These are phyloP conservation scores for Trametes sanguinea DNA, from an alignment of 768 basidiomycete species.

Conservation along the genomic window DNA sequence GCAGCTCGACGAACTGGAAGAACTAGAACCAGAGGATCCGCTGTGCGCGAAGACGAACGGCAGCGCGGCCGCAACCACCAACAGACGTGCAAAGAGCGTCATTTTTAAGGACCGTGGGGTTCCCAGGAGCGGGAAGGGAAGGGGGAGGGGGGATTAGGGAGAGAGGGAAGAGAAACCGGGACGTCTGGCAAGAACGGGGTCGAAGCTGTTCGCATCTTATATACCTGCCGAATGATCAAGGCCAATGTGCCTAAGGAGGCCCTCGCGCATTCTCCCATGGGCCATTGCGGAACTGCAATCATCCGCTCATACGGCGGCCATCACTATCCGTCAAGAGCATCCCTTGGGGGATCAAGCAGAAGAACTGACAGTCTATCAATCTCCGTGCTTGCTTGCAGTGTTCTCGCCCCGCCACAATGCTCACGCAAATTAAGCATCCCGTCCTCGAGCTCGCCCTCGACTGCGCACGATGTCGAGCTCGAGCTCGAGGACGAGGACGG, in stretches of 20 bases:
- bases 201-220: slow-evolving; percentile 10
- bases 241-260: slow-evolving; percentile 1
- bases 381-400: background rate
- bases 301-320: slow-evolving; percentile 21
- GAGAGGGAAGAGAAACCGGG: slow-evolving; percentile 26
- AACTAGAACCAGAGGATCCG: background rate
- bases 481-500: slow-evolving; percentile 7
- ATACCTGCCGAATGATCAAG: slow-evolving; percentile 8
- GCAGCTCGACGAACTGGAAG: slow-evolving; percentile 28
- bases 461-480: slow-evolving; percentile 1
- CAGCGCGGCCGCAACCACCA: slow-evolving; percentile 38
- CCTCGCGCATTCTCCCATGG: slow-evolving; percentile 3
- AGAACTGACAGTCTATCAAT: slow-evolving; percentile 10
- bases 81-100: slow-evolving; percentile 38
- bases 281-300: slow-evolving; percentile 16
- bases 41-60: slow-evolving; percentile 35
- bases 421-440: background rate
- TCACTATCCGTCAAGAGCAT: slow-evolving; percentile 19
- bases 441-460: slow-evolving; percentile 4
- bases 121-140: slow-evolving; percentile 35
- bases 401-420: background rate
- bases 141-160: slow-evolving; percentile 28
- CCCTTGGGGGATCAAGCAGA: slow-evolving; percentile 3
- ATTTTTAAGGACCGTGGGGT: slow-evolving; percentile 35
- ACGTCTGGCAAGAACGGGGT: slow-evolving; percentile 18